phyloP scores from a whole-genome alignment of 2,329 filamentous ascomycete genomes.

The Zelopaecilomyces penicillatus region DNA sequence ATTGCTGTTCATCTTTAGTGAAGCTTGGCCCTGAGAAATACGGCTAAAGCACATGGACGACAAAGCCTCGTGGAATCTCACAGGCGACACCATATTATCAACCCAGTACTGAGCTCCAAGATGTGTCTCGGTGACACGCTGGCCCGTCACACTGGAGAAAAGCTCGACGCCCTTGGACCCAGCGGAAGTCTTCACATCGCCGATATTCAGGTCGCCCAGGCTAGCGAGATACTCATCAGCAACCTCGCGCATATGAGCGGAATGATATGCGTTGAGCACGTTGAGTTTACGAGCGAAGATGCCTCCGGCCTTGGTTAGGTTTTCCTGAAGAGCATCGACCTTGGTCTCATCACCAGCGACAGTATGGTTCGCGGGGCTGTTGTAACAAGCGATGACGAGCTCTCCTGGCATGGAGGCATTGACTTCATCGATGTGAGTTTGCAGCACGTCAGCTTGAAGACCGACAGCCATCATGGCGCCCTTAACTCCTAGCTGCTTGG shows the following conservation, averaged over 20 bases:
- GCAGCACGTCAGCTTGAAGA: neutral
- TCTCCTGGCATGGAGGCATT: conserved; percentile 1
- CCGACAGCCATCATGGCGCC: conserved; percentile 7
- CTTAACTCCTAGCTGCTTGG: conserved; percentile 1
- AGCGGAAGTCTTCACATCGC: neutral
- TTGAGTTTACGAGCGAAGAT: conserved; percentile 5
- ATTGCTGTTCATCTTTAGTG: neutral
- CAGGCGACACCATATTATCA: conserved; percentile 16
- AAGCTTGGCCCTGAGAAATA: conserved; percentile 1
- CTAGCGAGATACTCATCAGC: conserved; percentile 2
- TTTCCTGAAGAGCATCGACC: neutral
- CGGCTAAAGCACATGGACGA: conserved; percentile 2
- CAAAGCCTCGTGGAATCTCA: conserved; percentile 11
- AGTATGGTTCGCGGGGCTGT: conserved; percentile 4
- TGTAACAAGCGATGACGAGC: conserved; percentile 3
- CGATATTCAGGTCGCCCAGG: neutral
- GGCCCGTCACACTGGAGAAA: conserved; percentile 3
- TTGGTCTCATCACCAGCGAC: conserved; percentile 3
- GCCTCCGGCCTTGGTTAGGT: neutral
- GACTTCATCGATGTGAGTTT: conserved; percentile 1
- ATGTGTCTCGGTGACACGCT: neutral
- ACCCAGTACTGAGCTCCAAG: conserved; percentile 4
- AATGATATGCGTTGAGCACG: conserved; percentile 6
- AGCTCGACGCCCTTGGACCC: neutral
- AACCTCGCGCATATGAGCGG: conserved; percentile 2